Evolutionary conservation across 2,329 filamentous ascomycete species (phyloP).

Genomic region (Botrytis aclada): DNA sequence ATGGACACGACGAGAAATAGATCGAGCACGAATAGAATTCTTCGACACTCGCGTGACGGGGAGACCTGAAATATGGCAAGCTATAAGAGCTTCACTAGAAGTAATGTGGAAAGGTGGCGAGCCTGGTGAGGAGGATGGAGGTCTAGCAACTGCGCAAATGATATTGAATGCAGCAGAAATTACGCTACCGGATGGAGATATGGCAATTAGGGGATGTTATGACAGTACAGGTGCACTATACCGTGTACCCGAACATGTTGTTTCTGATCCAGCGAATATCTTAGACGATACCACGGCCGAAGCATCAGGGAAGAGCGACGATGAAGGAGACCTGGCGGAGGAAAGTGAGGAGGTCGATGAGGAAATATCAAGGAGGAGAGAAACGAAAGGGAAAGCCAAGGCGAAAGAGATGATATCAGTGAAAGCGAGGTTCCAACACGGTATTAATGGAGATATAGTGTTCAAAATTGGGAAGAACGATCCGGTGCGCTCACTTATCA

Average conservation of each 20-base stretch:
- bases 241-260: constrained; percentile 63
- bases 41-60: constrained; percentile 88
- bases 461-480: constrained; percentile 58
- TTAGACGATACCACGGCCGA: constrained; percentile 29
- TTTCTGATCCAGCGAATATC: constrained; percentile 48
- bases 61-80: constrained; percentile 74
- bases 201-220: constrained; percentile 65
- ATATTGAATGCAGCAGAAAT: constrained; percentile 77
- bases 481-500: constrained; percentile 60
- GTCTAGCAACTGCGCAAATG: constrained; percentile 68
- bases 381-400: constrained; percentile 44
- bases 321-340: constrained; percentile 24
- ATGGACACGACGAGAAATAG: constrained; percentile 70
- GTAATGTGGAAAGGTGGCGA: constrained; percentile 55
- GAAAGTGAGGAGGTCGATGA: constrained; percentile 31
- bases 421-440: constrained; percentile 32
- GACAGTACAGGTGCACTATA: constrained; percentile 70
- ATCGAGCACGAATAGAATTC: constrained; percentile 73
- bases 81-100: constrained; percentile 64
- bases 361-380: constrained; percentile 48
- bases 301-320: constrained; percentile 34
- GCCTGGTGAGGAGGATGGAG: constrained; percentile 40
- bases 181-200: constrained; percentile 68
- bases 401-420: constrained; percentile 31
- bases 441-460: constrained; percentile 60